Conservation (phyloP, 2,329 filamentous ascomycete species). For the Westerdykella aurantiaca region DNA sequence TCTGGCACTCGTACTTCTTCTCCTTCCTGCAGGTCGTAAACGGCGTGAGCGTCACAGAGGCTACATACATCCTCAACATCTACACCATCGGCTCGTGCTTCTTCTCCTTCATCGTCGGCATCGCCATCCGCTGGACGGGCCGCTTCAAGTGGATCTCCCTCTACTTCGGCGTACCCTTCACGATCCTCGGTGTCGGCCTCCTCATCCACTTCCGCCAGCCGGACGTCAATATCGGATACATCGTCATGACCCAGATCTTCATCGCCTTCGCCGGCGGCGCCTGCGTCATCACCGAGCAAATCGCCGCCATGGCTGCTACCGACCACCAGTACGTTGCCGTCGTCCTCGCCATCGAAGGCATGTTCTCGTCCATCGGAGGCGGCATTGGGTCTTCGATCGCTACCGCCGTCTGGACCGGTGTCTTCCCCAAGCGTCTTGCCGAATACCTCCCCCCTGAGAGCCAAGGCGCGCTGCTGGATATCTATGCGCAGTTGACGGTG, state of each 20-base stretch:
- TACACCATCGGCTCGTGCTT: constrained; percentile 29
- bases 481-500: constrained; percentile 48
- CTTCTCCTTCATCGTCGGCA: constrained; percentile 16
- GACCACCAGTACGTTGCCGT: constrained; percentile 22
- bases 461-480: constrained; percentile 28
- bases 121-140: constrained; percentile 18
- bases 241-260: constrained; percentile 35
- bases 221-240: constrained; percentile 25
- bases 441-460: constrained; percentile 41
- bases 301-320: constrained; percentile 18
- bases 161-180: constrained; percentile 21
- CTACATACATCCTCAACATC: constrained; percentile 34
- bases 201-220: constrained; percentile 31
- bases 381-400: constrained; percentile 47
- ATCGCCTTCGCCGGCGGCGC: constrained; percentile 22
- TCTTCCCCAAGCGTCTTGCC: constrained; percentile 48
- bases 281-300: constrained; percentile 23
- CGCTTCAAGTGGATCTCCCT: constrained; percentile 19
- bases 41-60: constrained; percentile 20
- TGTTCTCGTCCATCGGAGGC: constrained; percentile 53
- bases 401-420: constrained; percentile 57
- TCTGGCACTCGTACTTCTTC: constrained; percentile 38
- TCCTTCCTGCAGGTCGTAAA: constrained; percentile 39
- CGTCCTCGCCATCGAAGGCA: constrained; percentile 44
- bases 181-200: constrained; percentile 24